Evolutionary conservation across 768 basidiomycete species (phyloP), one percentile per base, ranked within the genome.

Genomic region (Candolleomyces aberdarensis): DNA sequence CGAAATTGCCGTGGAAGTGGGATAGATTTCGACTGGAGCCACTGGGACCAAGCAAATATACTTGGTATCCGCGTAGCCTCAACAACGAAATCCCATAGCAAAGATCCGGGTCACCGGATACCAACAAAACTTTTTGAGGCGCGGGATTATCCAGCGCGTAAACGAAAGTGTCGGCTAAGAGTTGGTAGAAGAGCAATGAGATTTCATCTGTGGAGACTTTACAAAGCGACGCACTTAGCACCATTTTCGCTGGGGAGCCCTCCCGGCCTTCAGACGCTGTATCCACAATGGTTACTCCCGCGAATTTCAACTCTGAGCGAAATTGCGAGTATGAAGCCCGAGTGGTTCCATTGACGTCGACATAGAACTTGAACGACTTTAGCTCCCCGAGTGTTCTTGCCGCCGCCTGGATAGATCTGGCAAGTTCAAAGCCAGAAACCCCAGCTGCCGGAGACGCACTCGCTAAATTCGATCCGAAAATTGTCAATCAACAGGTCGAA

Each of bases 51-150:
- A 61, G 22, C 5, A 61, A 14, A 47, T 40, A 36, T 7, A 26
- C 46, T 6, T 41, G 53, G 29, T 22, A 31, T 10, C 54, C 54
- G 13, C 40, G 53, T 11, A 46, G 14, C n/a, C 55, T 47, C 54
- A 61, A 19, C 43, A 56, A 20, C 8, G 60, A 55, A 11, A 61
- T 44, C 17, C 44, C 54, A 26, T 61, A 61, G 15, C 54, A 44
- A 1, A 56, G n/a, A 41, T 61, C 60, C 26, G 44, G 44, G 44
- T 46, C 44, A 46, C 44, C 44, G 44, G 44, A 46, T 46, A 46
- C 44, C 44, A 46, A 46, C 44, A 46, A 46, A 10, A 46, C 44
- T 13, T 46, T 46, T 14, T 46, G 44, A 3, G 44, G 44, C 44
- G 44, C 15, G 3, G 44, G 44, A 9, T 20, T 20, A 46, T 46